phyloP scores from a whole-genome alignment of 1,139 yeast species.

The Lodderomyces elongisporus region DNA sequence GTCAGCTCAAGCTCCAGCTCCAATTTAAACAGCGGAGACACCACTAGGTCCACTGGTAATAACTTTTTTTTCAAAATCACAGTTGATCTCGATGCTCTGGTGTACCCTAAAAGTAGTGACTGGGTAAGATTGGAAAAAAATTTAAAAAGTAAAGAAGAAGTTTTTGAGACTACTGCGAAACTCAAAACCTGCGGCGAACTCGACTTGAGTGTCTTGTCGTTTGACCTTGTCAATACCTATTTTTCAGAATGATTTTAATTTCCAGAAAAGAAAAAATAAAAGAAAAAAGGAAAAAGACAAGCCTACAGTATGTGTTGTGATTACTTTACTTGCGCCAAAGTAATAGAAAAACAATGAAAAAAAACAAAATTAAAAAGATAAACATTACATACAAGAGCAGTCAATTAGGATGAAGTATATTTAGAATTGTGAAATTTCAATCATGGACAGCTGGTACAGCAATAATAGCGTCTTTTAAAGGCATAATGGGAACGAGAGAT shows the following conservation, averaged over 20 bases:
- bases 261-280: not conserved
- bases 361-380: no score
- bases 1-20: not conserved
- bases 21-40: not conserved
- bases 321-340: no score
- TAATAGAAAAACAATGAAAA: no score
- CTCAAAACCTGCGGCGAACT: constrained; percentile 30
- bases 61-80: constrained; percentile 26
- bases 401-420: no score
- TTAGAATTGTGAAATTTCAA: no score
- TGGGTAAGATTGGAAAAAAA: constrained; percentile 21
- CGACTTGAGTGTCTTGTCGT: constrained; percentile 28
- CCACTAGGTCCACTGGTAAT: constrained; percentile 2
- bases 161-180: not conserved
- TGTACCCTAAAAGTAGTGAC: constrained; percentile 16
- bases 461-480: no score
- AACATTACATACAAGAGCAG: no score
- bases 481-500: no score
- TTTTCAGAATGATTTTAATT: constrained; percentile 1
- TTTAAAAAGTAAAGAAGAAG: constrained; percentile 3
- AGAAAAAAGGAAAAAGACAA: not conserved
- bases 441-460: no score
- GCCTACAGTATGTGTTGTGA: not conserved
- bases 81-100: constrained; percentile 24
- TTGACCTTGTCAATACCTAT: constrained; percentile 32